Base-by-base conservation (phyloP, 208 protist genomes). In the Wallacemonas rigidus region DNA sequence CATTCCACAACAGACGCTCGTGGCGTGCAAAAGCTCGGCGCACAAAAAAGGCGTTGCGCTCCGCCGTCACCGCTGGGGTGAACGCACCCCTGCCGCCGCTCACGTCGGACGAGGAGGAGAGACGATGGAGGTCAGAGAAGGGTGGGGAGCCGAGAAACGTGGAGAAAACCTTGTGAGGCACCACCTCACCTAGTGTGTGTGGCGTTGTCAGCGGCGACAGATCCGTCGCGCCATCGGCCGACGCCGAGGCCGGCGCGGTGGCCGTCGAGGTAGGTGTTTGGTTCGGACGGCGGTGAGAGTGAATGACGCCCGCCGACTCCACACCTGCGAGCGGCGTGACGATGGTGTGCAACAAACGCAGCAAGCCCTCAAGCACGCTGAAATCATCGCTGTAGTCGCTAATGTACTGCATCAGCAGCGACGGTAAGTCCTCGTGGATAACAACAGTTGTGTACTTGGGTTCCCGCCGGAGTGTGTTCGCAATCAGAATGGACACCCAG, bases 401-500 rank as follows among this genome's bases (percentile, higher is more conserved):
- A 57, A 88, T 53, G 12, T 80, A 57, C 35, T 77, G 73, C 14
- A 92, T 56, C 64, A 90, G 67, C 68, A 87, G 69, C 7, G 67
- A 36, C 7, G 76, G 63, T 44, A 91, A 63, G n/a, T 81, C 86
- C 44, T 87, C 81, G 26, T 74, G 63, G 17, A 88, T 48, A 50
- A 89, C 80, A 8, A 75, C 60, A 35, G 76, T 79, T 35, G 83
- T 71, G 61, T 74, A 53, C 50, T 75, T 53, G n/a, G 64, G 63
- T 53, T 83, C 63, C 6, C 64, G 26, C 35, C 65, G 39, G 12
- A 83, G 67, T 2, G 89, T 63, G 68, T 89, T 88, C 58, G 72
- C 81, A 3, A 91, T 61, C 7, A 87, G 65, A n/a, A 75, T 74
- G 56, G 71, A 84, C 26, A 72, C 54, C 86, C 86, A 91, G 36